These are phyloP conservation scores for Pleurotus platypus DNA, from an alignment of 768 basidiomycete species.

Conservation along the genomic window DNA sequence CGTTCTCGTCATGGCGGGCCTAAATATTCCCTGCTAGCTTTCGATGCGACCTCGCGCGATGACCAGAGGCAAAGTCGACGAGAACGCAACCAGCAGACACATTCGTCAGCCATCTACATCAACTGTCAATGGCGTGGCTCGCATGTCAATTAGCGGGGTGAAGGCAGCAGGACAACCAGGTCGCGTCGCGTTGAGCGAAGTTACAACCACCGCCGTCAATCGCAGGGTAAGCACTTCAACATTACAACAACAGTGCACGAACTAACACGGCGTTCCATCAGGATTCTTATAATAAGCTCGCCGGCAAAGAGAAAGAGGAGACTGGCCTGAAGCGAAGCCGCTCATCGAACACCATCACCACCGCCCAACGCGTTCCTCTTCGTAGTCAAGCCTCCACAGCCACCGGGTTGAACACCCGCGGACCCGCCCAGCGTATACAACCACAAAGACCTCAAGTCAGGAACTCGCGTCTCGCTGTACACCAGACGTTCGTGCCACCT, in stretches of 20 bases:
- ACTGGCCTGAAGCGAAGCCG: slow-evolving; percentile 60
- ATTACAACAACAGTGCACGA: background rate
- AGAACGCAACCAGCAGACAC: slow-evolving; percentile 72
- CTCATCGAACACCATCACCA: slow-evolving; percentile 49
- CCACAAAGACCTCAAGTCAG: slow-evolving; percentile 20
- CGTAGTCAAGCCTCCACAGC: slow-evolving; percentile 31
- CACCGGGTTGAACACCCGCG: slow-evolving; percentile 36
- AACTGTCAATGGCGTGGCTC: slow-evolving; percentile 42
- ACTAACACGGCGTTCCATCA: slow-evolving; percentile 24
- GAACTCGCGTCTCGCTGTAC: slow-evolving; percentile 40
- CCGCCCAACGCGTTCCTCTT: slow-evolving; percentile 60
- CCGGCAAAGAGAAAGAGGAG: slow-evolving; percentile 69
- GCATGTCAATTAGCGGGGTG: slow-evolving; percentile 42
- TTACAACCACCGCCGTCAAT: slow-evolving; percentile 74
- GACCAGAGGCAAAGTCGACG: slow-evolving; percentile 71
- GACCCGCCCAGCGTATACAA: slow-evolving; percentile 9
- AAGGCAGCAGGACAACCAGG: slow-evolving; percentile 54
- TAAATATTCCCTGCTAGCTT: slow-evolving; percentile 35
- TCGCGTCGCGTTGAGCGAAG: slow-evolving; percentile 77
- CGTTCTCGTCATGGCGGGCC: background rate
- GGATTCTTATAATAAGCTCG: slow-evolving; percentile 45
- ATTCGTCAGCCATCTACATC: slow-evolving; percentile 55
- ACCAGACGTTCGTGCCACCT: slow-evolving; percentile 13
- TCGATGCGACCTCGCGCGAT: slow-evolving; percentile 64
- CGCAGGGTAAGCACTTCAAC: slow-evolving; percentile 53